phyloP scores from a whole-genome alignment of 192 early-diverging fungal genomes.

The Coemansia aciculifera region DNA sequence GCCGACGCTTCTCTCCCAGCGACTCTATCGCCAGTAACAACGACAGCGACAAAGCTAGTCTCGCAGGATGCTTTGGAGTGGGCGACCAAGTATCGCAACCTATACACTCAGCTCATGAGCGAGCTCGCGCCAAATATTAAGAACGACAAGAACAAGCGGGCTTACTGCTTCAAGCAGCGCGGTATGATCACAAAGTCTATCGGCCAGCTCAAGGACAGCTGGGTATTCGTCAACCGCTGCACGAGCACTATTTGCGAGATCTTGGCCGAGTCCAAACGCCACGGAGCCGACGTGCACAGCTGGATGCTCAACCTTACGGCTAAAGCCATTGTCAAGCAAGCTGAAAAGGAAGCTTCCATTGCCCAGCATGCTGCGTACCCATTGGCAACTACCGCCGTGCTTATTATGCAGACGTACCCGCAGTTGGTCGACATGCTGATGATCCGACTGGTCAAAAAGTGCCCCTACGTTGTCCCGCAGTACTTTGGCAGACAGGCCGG shows the following conservation, averaged over 20 bases:
- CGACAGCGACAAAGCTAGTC: constrained; percentile 1
- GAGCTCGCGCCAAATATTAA: constrained; percentile 20
- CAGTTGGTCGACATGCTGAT: constrained; percentile 36
- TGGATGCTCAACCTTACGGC: constrained; percentile 53
- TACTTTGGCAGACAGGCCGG: constrained; percentile 14
- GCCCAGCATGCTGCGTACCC: constrained; percentile 37
- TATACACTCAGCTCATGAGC: constrained; percentile 31
- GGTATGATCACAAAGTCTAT: constrained; percentile 36
- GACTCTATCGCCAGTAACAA: background rate
- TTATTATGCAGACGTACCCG: constrained; percentile 31
- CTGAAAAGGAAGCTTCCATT: constrained; percentile 41
- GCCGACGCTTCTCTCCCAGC: background rate
- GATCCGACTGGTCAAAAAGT: constrained; percentile 49
- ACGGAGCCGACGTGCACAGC: constrained; percentile 20
- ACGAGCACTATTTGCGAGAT: constrained; percentile 21
- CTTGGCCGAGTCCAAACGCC: constrained; percentile 12
- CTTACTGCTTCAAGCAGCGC: constrained; percentile 43
- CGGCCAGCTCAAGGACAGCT: constrained; percentile 52
- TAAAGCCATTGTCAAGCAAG: constrained; percentile 48
- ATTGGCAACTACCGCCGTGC: constrained; percentile 30
- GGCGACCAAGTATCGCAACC: constrained; percentile 34
- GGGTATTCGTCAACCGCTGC: constrained; percentile 31
- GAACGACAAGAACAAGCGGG: constrained; percentile 10
- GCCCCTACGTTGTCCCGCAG: constrained; percentile 44
- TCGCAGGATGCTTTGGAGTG: constrained; percentile 24